Base-by-base conservation (phyloP, 2,329 filamentous ascomycete species). In the Rhynchosporium graminicola region DNA sequence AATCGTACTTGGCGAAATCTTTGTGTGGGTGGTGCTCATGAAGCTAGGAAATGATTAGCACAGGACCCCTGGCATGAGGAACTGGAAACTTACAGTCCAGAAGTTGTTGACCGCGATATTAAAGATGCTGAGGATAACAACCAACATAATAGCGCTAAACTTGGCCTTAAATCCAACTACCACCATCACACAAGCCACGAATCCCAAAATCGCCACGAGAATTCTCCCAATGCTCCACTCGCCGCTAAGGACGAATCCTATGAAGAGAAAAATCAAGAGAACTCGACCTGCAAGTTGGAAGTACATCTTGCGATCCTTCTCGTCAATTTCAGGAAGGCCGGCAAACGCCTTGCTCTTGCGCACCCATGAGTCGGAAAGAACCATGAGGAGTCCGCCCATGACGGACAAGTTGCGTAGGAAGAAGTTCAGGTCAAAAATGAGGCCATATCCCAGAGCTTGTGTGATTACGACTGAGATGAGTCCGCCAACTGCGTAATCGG, bases 221-320 rank as follows among this genome's bases (percentile, higher is more conserved):
- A 98, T 84, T 74, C 95, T 87, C 84, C 92, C 92, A 73, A 97
- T 78, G 73, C 87, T 91, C 95, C 95, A 99, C 73, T 93, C 83
- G 70, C 95, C 95, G 62, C 91, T 91, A 80, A 97, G 97, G 72
- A 99, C 90, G 74, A 99, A 99, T 64, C 95, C 95, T 69, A 97
- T 77, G 77, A 99, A 99, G 70, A 99, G 84, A 85, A 99, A 97
- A 80, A 99, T 98, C 72, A 99, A 83, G 68, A 99, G 83, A 42
- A 99, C 91, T 71, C 95, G 89, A 42, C 95, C 95, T 69, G 95
- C 95, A 66, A 99, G 88, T 85, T 98, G 95, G 80, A 99, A 96
- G 83, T 99, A 99, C 94, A 98, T 98, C 85, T 98, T 99, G 80
- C 93, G 91, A 78, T 99, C 95, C 87, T 98, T 98, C 83, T 99